Percentiles rank a stretch among this genome's conserved stretches.
Evolutionary conservation across 2,329 filamentous ascomycete species (phyloP).

Genomic region (Cercospora janseana): DNA sequence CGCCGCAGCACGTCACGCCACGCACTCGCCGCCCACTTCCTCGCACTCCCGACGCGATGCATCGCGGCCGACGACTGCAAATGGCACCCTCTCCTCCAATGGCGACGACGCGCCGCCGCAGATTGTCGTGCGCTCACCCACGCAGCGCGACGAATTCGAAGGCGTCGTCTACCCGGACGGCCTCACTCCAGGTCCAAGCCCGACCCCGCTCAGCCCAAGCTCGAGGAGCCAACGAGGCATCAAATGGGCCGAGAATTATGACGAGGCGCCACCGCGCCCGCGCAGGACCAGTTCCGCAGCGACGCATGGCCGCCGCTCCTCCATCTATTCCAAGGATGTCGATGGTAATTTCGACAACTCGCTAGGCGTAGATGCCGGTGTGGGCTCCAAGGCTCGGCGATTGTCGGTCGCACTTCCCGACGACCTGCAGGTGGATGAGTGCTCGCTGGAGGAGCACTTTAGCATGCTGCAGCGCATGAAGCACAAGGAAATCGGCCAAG

Average conservation of each 20-base stretch:
- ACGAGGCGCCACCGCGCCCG: constrained; percentile 17
- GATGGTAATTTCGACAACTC: constrained; percentile 30
- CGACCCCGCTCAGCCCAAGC: constrained; percentile 18
- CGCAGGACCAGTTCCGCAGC: constrained; percentile 32
- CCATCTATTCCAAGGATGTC: constrained; percentile 33
- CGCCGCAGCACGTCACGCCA: constrained; percentile 3
- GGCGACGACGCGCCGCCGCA: constrained; percentile 10
- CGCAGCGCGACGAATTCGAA: constrained; percentile 18
- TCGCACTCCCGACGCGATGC: constrained; percentile 1
- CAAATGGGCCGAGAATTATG: constrained; percentile 26
- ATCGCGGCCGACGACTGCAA: constrained; percentile 10
- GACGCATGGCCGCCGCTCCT: constrained; percentile 32
- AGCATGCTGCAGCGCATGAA: constrained; percentile 69
- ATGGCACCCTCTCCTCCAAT: constrained; percentile 10
- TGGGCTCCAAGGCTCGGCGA: constrained; percentile 38
- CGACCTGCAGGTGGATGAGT: constrained; percentile 35
- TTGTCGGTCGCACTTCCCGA: constrained; percentile 36
- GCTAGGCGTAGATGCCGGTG: constrained; percentile 36
- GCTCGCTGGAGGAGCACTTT: constrained; percentile 47
- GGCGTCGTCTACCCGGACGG: constrained; percentile 23
- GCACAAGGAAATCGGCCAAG: constrained; percentile 75
- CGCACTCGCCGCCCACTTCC: not conserved
- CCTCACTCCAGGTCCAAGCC: constrained; percentile 15
- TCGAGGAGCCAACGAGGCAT: constrained; percentile 26
- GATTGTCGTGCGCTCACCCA: constrained; percentile 15